phyloP scores from a whole-genome alignment of 495 filamentous ascomycete genomes.

The Aspergillus mulundensis region DNA sequence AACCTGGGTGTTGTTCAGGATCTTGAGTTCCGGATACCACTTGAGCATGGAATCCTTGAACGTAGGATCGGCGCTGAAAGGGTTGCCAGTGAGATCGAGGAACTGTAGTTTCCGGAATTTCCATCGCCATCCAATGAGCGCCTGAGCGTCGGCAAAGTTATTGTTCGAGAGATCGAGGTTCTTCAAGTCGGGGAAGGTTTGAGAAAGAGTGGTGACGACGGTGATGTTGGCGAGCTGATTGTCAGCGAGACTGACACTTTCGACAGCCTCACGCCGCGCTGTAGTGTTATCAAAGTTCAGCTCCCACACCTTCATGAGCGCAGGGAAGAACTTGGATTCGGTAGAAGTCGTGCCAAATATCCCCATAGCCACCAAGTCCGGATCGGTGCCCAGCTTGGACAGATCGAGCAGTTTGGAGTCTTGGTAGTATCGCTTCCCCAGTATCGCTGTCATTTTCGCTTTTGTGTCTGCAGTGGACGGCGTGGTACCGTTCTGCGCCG shows the following conservation, averaged over 20 bases:
- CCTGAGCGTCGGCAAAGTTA: conserved; percentile 57
- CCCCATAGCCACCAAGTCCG: conserved; percentile 62
- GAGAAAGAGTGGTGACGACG: conserved; percentile 65
- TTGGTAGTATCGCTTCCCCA: conserved; percentile 68
- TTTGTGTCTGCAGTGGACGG: conserved; percentile 43
- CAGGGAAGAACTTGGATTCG: conserved; percentile 86
- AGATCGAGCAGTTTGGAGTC: conserved; percentile 73
- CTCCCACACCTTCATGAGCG: conserved; percentile 77
- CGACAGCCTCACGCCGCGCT: conserved; percentile 66
- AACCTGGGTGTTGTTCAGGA: conserved; percentile 66
- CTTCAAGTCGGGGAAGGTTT: conserved; percentile 74
- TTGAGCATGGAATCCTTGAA: conserved; percentile 68
- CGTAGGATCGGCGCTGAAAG: conserved; percentile 57
- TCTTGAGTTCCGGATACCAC: conserved; percentile 75
- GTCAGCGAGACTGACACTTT: conserved; percentile 70
- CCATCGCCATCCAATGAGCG: conserved; percentile 64
- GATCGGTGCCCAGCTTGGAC: conserved; percentile 66
- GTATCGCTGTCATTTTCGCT: conserved; percentile 49
- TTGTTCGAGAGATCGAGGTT: conserved; percentile 84
- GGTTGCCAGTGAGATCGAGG: conserved; percentile 71
- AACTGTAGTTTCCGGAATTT: conserved; percentile 75
- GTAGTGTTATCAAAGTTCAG: conserved; percentile 60
- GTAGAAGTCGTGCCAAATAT: conserved; percentile 67
- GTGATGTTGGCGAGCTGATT: conserved; percentile 69
- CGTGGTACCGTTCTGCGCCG: conserved; percentile 23